A percentile compares a stretch with the other conserved stretches of the same genome.
Evolutionary conservation across 2,329 filamentous ascomycete genomes (phyloP).

Genomic region (Whalleya microplaca): DNA sequence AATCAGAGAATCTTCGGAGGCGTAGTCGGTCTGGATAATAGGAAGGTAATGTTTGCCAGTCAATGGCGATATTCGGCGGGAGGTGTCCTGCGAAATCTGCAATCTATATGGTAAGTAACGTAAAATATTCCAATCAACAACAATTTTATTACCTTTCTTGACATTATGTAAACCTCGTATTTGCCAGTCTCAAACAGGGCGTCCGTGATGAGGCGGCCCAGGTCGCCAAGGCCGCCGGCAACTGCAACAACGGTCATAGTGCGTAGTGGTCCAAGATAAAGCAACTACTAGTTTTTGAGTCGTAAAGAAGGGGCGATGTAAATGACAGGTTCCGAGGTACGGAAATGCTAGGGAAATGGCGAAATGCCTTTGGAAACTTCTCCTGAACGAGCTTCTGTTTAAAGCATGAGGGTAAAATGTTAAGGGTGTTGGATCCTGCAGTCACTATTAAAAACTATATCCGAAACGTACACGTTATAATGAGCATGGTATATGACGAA

Average conservation of each 20-base stretch:
- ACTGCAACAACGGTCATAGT: slow-evolving; percentile 35
- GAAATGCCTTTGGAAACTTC: slow-evolving; percentile 1
- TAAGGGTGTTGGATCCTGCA: too few relatives aligned
- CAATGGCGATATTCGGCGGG: slow-evolving; percentile 24
- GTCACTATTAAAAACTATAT: too few relatives aligned
- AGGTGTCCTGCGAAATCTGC: slow-evolving; percentile 13
- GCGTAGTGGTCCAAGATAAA: neutral
- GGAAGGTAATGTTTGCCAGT: slow-evolving; percentile 27
- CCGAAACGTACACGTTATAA: neutral
- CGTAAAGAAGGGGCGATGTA: neutral
- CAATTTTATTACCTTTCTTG: slow-evolving; percentile 29
- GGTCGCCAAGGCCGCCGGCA: slow-evolving; percentile 32
- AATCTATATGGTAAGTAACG: slow-evolving; percentile 3
- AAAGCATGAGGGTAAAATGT: neutral
- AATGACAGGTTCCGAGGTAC: too few relatives aligned
- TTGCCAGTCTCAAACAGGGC: slow-evolving; percentile 31
- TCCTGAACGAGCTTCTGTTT: too few relatives aligned
- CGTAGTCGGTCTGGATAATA: slow-evolving; percentile 36
- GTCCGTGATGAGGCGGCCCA: slow-evolving; percentile 31
- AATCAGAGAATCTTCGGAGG: slow-evolving; percentile 25
- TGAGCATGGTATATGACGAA: neutral
- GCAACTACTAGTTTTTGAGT: slow-evolving; percentile 2
- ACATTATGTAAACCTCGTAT: slow-evolving; percentile 34
- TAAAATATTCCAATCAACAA: neutral
- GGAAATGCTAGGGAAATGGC: slow-evolving; percentile 3